A percentile compares a stretch with the other conserved stretches of the same genome.
Conservation (phyloP, 495 filamentous ascomycete genomes). For the Bacidia gigantensis region DNA sequence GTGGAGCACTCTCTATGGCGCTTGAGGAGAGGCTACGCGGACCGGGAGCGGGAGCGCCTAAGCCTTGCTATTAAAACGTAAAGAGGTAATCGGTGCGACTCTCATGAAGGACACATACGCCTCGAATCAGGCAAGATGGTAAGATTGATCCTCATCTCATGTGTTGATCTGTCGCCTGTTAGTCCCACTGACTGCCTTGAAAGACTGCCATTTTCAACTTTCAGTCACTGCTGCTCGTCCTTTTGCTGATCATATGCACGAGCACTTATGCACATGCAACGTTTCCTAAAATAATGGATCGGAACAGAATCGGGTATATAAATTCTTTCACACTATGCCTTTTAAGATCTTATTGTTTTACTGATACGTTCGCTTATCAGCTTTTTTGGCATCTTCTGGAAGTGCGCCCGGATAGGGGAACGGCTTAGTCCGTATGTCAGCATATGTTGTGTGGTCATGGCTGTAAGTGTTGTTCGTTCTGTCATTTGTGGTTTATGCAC, state of each 20-base stretch:
- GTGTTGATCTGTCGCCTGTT: too few relatives aligned
- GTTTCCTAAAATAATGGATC: conserved; percentile 83
- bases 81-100: neutral
- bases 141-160: too few relatives aligned
- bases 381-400: conserved; percentile 87
- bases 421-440: conserved; percentile 91
- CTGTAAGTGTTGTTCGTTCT: conserved; percentile 43
- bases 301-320: conserved; percentile 75
- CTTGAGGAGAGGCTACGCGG: neutral
- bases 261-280: conserved; percentile 83
- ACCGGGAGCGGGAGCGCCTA: neutral
- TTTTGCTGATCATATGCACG: conserved; percentile 91
- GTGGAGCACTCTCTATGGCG: neutral
- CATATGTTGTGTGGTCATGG: conserved; percentile 87
- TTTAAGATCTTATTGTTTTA: neutral
- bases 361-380: conserved; percentile 26
- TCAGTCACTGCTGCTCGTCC: conserved; percentile 80
- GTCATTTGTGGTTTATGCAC: neutral
- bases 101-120: neutral
- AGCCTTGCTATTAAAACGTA: neutral
- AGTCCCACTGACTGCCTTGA: neutral
- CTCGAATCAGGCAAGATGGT: too few relatives aligned
- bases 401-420: conserved; percentile 87
- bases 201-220: conserved; percentile 98
- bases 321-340: too few relatives aligned